phyloP scores from a whole-genome alignment of 208 protist species.

The Cochliopodium minus region DNA sequence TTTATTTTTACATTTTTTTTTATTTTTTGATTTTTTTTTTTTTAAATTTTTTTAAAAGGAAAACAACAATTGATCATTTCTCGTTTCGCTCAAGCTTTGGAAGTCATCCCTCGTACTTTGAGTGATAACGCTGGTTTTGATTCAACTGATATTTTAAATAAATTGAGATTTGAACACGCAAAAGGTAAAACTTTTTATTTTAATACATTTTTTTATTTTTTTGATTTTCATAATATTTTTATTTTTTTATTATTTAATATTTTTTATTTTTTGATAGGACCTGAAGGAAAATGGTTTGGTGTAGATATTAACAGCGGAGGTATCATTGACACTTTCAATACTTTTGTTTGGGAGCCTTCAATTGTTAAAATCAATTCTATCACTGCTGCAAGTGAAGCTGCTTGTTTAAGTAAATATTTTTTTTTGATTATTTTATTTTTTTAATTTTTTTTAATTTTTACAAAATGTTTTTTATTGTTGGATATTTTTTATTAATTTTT shows the following conservation, averaged over 20 bases:
- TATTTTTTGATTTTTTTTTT: too few species aligned
- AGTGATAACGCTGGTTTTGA: conserved; percentile 99
- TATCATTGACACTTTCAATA: conserved; percentile 86
- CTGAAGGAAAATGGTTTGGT: conserved; percentile 71
- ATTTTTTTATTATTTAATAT: too few species aligned
- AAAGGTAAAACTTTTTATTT: background rate
- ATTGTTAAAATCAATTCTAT: conserved; percentile 96
- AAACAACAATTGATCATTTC: conserved; percentile 97
- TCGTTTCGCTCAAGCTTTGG: conserved; percentile 94
- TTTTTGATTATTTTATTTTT: too few species aligned
- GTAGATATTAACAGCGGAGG: conserved; percentile 93
- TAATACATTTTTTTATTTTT: too few species aligned
- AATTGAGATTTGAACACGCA: conserved; percentile 92
- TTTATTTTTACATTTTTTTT: too few species aligned
- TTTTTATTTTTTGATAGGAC: too few species aligned
- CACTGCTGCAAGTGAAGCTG: conserved; percentile 93
- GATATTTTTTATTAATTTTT: too few species aligned
- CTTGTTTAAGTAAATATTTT: too few species aligned
- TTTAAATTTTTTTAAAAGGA: too few species aligned
- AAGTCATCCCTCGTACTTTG: conserved; percentile 95
- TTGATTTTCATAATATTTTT: too few species aligned
- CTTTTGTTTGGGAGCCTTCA: conserved; percentile 96
- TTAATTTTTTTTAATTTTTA: too few species aligned
- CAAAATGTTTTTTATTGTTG: too few species aligned
- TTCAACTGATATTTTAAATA: conserved; percentile 96